phyloP scores from a whole-genome alignment of 805 yeast genomes.

The Myxozyma neglecta region DNA sequence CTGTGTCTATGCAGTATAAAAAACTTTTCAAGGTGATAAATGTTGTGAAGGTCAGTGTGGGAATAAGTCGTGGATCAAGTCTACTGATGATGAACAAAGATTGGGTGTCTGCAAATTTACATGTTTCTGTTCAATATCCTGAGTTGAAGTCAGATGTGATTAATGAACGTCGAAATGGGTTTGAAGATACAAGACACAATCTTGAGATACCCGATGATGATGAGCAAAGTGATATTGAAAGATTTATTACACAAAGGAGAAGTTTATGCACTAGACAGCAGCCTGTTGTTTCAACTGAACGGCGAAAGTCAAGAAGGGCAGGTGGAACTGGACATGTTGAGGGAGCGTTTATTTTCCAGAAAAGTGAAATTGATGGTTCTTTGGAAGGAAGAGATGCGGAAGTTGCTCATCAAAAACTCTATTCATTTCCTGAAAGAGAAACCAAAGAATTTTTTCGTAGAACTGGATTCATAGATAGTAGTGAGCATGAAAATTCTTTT shows the following conservation, averaged over 20 bases:
- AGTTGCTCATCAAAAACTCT: too few species aligned
- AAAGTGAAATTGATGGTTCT: not conserved
- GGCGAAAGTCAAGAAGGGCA: not conserved
- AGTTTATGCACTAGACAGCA: not conserved
- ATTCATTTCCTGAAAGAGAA: too few species aligned
- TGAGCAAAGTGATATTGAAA: not conserved
- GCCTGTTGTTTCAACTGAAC: not conserved
- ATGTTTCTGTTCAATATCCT: not conserved
- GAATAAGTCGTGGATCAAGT: not conserved
- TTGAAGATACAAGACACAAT: slow-evolving; percentile 1
- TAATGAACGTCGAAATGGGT: not conserved
- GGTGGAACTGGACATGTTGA: not conserved
- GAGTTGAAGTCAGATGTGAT: not conserved
- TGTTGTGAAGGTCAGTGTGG: not conserved
- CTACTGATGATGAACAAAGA: not conserved
- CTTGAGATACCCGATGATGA: not conserved
- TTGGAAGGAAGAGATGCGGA: too few species aligned
- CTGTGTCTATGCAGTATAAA: not conserved
- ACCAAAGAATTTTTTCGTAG: too few species aligned
- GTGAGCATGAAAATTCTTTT: too few species aligned
- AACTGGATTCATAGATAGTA: too few species aligned
- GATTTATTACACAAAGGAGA: not conserved
- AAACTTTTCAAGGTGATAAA: not conserved
- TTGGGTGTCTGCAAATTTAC: slow-evolving; percentile 1
- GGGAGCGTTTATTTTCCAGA: not conserved